phyloP scores from a whole-genome alignment of 129 eudicot species.

The Kitagawia praeruptora region DNA sequence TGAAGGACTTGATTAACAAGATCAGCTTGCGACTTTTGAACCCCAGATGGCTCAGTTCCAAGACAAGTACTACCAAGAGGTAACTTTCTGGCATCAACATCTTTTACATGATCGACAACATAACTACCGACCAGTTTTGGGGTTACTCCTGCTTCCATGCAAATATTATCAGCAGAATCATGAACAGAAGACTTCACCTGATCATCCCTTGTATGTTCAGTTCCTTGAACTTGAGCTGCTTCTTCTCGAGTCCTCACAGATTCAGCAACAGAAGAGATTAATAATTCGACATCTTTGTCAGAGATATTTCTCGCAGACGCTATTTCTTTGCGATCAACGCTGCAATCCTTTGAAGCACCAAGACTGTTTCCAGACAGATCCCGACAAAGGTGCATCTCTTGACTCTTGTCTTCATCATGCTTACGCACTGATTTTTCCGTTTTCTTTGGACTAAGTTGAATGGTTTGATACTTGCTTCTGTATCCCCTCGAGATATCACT shows the following conservation, averaged over 20 bases:
- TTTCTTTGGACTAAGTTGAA: slow-evolving; percentile 20
- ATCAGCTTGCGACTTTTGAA: slow-evolving; percentile 17
- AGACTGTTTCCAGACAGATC: slow-evolving; percentile 17
- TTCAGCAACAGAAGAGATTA: slow-evolving; percentile 7
- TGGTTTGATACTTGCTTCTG: slow-evolving; percentile 32
- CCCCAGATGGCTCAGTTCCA: slow-evolving; percentile 2
- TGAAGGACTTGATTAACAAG: slow-evolving; percentile 19
- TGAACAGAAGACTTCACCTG: slow-evolving; percentile 23
- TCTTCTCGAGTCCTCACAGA: slow-evolving; percentile 16
- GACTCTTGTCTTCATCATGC: slow-evolving; percentile 17
- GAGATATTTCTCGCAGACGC: background rate
- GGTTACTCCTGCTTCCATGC: background rate
- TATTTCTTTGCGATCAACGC: background rate
- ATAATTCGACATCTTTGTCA: slow-evolving; percentile 2
- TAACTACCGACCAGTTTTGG: background rate
- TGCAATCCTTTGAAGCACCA: slow-evolving; percentile 4
- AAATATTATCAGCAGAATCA: slow-evolving; percentile 12
- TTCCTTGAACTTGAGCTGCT: slow-evolving; percentile 12
- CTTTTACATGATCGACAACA: too few relatives aligned
- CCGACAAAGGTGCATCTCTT: slow-evolving; percentile 15
- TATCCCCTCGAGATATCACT: slow-evolving; percentile 30
- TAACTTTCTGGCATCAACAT: slow-evolving; percentile 7
- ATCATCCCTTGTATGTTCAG: slow-evolving; percentile 14
- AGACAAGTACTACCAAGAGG: slow-evolving; percentile 14
- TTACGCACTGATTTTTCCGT: slow-evolving; percentile 19